Evolutionary conservation across 2,329 filamentous ascomycete species (phyloP), one percentile per base, ranked within the genome.

Genomic region (Ilyonectria robusta): DNA sequence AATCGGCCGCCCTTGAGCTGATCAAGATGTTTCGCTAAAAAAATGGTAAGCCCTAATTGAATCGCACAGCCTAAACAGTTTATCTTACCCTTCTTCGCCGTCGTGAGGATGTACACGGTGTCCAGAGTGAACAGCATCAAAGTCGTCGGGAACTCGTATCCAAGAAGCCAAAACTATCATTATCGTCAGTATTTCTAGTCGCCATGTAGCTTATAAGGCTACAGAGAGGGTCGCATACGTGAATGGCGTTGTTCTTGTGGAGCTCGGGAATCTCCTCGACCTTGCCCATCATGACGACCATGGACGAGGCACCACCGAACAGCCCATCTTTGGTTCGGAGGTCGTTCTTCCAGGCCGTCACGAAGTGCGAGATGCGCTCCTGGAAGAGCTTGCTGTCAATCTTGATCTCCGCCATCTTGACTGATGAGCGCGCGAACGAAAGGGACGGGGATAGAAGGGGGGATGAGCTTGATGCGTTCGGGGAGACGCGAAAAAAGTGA

Each of bases 91-190:
- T 99, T 99, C 84, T 99, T 99, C 66, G 94, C 92, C 6, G 96
- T 99, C 7, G 96, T 99, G 72, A 99, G 91, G 66, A 98, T 92
- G 83, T 96, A 97, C 75, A 98, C 87, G 53, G 91, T 90, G 68
- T 98, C 96, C 68, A 91, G 85, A 1, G 95, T 98, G 80, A 99
- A 91, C 59, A 99, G 88, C 86, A 99, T 94, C 70, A 99, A 86
- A 0, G 96, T 99, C 44, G 95, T 95, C 37, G 96, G 96, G 78
- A 99, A 99, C 81, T 99, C 96, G 86, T 99, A 99, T 76, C 96
- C 96, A 69, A 99, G 89, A 62, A 99, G 88, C 97, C 97, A 99
- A 83, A 98, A 97, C 95, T 98, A 81, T 67, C 72, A 47, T 68
- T 51, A 54, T 42, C 33, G 75, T 75, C 64, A 73, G 70, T 57